These are phyloP conservation scores for Erucastrum elatum DNA, from an alignment of 345 rosid species.

Conservation along the genomic window DNA sequence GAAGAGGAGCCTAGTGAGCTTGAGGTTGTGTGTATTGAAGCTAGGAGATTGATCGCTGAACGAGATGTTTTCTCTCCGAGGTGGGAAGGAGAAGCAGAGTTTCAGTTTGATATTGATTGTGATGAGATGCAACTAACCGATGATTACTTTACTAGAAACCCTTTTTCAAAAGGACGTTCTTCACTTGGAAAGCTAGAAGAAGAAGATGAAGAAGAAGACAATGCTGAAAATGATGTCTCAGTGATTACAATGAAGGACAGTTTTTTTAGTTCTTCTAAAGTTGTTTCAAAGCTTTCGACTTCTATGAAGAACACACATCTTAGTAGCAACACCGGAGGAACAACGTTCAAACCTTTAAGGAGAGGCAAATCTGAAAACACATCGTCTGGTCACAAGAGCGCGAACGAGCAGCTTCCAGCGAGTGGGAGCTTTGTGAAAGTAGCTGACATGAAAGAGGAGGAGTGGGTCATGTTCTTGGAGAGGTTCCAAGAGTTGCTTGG, in stretches of 20 bases:
- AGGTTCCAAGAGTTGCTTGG: conserved; percentile 68
- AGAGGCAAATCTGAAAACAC: conserved; percentile 58
- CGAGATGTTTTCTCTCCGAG: conserved; percentile 60
- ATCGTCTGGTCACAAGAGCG: conserved; percentile 84
- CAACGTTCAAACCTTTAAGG: conserved; percentile 38
- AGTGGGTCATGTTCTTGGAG: conserved; percentile 73
- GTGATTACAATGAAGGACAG: conserved; percentile 26
- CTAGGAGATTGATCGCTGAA: conserved; percentile 66
- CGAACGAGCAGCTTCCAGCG: conserved; percentile 81
- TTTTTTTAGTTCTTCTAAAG: conserved; percentile 35
- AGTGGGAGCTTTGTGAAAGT: conserved; percentile 78
- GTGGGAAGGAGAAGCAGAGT: conserved; percentile 58
- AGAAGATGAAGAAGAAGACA: conserved; percentile 60
- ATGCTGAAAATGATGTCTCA: conserved; percentile 34
- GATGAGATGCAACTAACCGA: conserved; percentile 61
- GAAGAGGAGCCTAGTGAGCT: conserved; percentile 98
- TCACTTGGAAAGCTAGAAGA: conserved; percentile 76
- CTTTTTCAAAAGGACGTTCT: conserved; percentile 50
- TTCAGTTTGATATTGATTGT: conserved; percentile 75
- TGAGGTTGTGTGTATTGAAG: conserved; percentile 85
- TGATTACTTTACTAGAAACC: conserved; percentile 48
- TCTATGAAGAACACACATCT: conserved; percentile 63
- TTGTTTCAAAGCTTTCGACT: conserved; percentile 67
- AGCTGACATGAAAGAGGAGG: conserved; percentile 83
- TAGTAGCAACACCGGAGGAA: conserved; percentile 55